Evolutionary conservation across 768 basidiomycete genomes (phyloP), one percentile per base, ranked within the genome.

Genomic region (Auriscalpium vulgare): DNA sequence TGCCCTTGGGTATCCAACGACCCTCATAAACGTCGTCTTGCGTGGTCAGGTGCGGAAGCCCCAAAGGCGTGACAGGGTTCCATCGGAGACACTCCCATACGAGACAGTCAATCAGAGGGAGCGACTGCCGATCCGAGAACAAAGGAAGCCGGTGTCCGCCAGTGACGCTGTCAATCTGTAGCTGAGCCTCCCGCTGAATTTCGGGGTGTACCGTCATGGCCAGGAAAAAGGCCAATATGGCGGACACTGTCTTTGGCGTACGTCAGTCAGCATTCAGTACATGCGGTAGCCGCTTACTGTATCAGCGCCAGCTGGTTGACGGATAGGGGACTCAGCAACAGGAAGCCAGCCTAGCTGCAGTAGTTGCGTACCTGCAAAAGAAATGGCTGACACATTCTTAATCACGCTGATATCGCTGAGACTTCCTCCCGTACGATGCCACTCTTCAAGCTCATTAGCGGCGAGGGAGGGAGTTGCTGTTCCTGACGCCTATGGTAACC

Each of bases 181-280:
- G 68, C 59, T 83, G 83, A 9, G 72, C 74, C 63, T 73, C 76
- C 58, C 65, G 68, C 51, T 78, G 74, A 16, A 79, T 74, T 3
- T 76, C 68, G 16, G 83, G 82, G 63, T 81, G 64, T 35, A 77
- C 69, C 47, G 78, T 68, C 79, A 83, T 81, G 4, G 80, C 77
- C 10, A 82, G 73, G 23, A 80, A 58, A 62, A 83, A 82, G 4
- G 74, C 71, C 40, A 75, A 69, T 40, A 83, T 65, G 13, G 76
- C 69, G 13, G 79, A 75, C 11, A 77, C 72, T 3, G 79, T 83
- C 82, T 84, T 37, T 13, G 23, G 49, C 35, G 37, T 4, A 23
- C 38, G 34, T 65, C 43, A 61, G 57, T 47, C 21, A 8, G 45
- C 10, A 17, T 4, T 9, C 29, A 34, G 16, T 34, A 14, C 4